Conservation (phyloP, 345 rosid genomes). For the Fremontodendron californicum region DNA sequence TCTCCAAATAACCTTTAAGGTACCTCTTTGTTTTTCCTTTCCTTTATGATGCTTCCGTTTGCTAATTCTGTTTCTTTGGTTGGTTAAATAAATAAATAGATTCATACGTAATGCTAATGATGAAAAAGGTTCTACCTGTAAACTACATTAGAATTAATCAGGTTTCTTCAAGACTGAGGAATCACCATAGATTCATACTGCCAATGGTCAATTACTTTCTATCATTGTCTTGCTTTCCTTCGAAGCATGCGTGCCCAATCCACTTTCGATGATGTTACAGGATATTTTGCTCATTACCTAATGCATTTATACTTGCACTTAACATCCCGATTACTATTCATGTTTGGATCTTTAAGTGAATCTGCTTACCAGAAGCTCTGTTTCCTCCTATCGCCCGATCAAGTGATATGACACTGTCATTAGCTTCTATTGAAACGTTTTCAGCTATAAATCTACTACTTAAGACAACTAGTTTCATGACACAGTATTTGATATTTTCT, state of each 20-base stretch:
- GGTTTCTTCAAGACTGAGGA: neutral
- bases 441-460: neutral
- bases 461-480: neutral
- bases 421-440: too few species aligned
- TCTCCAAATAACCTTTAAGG: slow-evolving; percentile 82
- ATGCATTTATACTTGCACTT: neutral
- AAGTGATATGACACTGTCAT: neutral
- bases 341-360: neutral
- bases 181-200: neutral
- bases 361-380: neutral
- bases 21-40: slow-evolving; percentile 14
- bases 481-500: neutral
- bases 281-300: neutral
- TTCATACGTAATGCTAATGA: too few species aligned
- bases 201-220: slow-evolving; percentile 6
- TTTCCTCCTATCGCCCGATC: neutral
- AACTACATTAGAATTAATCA: neutral
- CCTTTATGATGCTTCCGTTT: neutral
- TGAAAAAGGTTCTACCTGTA: neutral
- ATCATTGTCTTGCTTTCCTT: slow-evolving; percentile 2
- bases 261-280: neutral
- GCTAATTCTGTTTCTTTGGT: neutral
- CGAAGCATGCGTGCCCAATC: neutral
- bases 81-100: too few species aligned
- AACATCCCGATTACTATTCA: neutral